phyloP scores from a whole-genome alignment of 805 yeast genomes.

The Nakazawaea populi region DNA sequence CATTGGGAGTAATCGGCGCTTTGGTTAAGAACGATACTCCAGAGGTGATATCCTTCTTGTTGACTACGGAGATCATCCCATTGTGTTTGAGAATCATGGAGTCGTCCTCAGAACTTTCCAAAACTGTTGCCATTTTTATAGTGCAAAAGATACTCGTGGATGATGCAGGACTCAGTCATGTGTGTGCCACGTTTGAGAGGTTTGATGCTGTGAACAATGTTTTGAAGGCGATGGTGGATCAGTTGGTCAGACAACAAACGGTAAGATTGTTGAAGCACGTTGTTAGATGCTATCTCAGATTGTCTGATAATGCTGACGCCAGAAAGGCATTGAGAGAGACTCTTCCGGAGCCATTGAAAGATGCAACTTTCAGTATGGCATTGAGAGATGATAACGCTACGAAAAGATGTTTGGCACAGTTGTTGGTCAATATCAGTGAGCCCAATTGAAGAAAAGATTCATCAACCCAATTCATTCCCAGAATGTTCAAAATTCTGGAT shows the following conservation, averaged over 20 bases:
- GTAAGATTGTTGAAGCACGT: slow-evolving; percentile 88
- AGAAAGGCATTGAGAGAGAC: slow-evolving; percentile 78
- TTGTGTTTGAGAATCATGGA: slow-evolving; percentile 93
- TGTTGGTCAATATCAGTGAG: slow-evolving; percentile 55
- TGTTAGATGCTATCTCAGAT: slow-evolving; percentile 85
- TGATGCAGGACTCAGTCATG: slow-evolving; percentile 84
- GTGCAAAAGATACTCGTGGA: slow-evolving; percentile 89
- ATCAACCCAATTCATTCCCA: too few species aligned
- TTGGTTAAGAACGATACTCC: slow-evolving; percentile 93
- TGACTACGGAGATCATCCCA: slow-evolving; percentile 96
- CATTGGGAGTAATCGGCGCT: slow-evolving; percentile 96
- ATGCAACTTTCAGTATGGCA: slow-evolving; percentile 74
- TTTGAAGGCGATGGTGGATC: slow-evolving; percentile 79
- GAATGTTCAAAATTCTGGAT: too few species aligned
- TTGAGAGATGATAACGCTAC: slow-evolving; percentile 86
- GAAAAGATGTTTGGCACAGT: slow-evolving; percentile 78
- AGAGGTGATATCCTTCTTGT: slow-evolving; percentile 84
- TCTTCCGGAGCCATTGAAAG: slow-evolving; percentile 82
- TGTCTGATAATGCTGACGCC: slow-evolving; percentile 87
- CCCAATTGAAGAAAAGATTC: not conserved
- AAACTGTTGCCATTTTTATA: slow-evolving; percentile 95
- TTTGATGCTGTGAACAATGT: slow-evolving; percentile 93
- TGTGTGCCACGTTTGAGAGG: slow-evolving; percentile 92
- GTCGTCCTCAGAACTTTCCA: slow-evolving; percentile 85
- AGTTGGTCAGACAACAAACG: slow-evolving; percentile 68